Evolutionary conservation across 2,329 filamentous ascomycete genomes (phyloP).

Genomic region (Ophiocordyceps camponoti-floridani): DNA sequence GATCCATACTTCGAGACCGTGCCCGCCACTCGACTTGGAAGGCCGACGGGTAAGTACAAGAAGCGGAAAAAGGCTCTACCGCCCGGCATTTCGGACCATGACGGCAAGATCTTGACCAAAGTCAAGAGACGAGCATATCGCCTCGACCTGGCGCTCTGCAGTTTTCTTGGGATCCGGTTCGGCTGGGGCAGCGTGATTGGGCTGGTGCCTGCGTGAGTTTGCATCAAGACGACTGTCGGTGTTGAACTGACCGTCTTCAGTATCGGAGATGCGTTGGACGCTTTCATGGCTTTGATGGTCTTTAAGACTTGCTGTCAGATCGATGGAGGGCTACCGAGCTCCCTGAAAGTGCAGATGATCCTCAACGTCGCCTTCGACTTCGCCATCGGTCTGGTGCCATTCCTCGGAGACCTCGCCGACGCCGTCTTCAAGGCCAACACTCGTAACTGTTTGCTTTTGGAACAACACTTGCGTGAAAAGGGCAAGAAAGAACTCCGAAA

Average conservation of each 20-base stretch:
- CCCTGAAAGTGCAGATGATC: conserved; percentile 53
- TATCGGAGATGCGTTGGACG: conserved; percentile 58
- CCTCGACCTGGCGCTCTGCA: conserved; percentile 73
- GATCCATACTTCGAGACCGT: conserved; percentile 83
- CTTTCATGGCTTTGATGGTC: conserved; percentile 57
- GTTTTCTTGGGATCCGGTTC: conserved; percentile 62
- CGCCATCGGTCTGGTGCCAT: conserved; percentile 52
- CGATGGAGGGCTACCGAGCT: conserved; percentile 53
- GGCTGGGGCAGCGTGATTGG: conserved; percentile 83
- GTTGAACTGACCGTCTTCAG: conserved; percentile 20
- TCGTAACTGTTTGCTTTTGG: conserved; percentile 53
- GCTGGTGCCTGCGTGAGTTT: conserved; percentile 60
- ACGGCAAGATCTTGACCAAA: conserved; percentile 65
- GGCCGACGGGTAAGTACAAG: conserved; percentile 54
- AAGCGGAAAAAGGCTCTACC: conserved; percentile 76
- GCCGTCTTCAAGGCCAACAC: conserved; percentile 60
- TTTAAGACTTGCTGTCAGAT: conserved; percentile 54
- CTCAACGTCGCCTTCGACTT: conserved; percentile 66
- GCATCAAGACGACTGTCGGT: neutral
- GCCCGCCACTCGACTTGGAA: conserved; percentile 50
- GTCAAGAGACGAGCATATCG: conserved; percentile 75
- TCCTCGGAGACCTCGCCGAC: conserved; percentile 60
- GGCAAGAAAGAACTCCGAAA: conserved; percentile 38
- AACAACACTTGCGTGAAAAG: conserved; percentile 48
- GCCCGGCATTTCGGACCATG: conserved; percentile 64